Evolutionary conservation across 163 green algal species (phyloP), one percentile per base, ranked within the genome.

Genomic region (Prototheca cutis): DNA sequence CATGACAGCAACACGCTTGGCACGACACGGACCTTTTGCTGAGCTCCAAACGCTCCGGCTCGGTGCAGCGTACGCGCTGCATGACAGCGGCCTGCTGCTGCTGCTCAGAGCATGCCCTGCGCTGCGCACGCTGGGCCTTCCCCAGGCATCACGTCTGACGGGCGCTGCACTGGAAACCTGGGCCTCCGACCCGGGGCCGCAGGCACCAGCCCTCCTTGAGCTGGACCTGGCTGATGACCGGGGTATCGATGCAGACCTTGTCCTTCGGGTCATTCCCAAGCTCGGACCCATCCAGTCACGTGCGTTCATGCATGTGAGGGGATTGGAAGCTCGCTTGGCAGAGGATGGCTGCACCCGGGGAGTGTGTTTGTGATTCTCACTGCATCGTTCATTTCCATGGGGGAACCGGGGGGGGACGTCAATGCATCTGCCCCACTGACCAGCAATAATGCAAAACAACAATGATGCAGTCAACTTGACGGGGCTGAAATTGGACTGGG

Each of bases 31-130:
- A 24, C 52, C 45, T 19, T 63, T 85, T 53, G 28, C 24, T 13
- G 42, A 5, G 30, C 66, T 85, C 61, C 10, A 32, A n/a, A 32
- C 31, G 10, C 40, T 86, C 57, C 27, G 21, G 3, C 64, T 88
- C 45, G 67, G 45, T 24, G 79, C 77, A n/a, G 79, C 81, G 0
- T 88, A 88, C 73, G 60, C 72, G 8, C 71, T 86, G 48, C 58
- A 32, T 28, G 77, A 86, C 42, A 52, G 25, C 5, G 54, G 7
- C 10, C 34, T 51, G 13, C 31, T 51, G 42, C 10, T 5, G 13
- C 42, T 51, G 13, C 42, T 51, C 10, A 17, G 17, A 5, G 42
- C 42, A 17, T 51, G 42, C 42, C 42, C 42, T 7, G 17, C 10
- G 13, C 42, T 51, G 13, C 10, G 13, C 13, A 24, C 10, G 13